Evolutionary conservation across 2,329 filamentous ascomycete genomes (phyloP), one percentile per base, ranked within the genome.

Genomic region (Alternaria burnsii): DNA sequence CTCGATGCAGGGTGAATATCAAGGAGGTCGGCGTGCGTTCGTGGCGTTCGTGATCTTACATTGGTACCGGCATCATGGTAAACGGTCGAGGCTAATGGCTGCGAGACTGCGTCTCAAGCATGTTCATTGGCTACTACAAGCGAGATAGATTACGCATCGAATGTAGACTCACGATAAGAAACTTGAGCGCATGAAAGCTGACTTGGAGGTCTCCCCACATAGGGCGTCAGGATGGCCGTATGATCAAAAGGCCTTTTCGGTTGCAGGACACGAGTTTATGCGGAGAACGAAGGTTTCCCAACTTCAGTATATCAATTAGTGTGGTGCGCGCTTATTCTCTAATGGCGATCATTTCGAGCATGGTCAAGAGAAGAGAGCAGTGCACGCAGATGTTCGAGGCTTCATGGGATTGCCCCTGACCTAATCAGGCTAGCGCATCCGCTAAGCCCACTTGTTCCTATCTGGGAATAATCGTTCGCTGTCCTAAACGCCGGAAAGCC

Each of bases 31-130:
- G 16, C n/a, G 30, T 32, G 47, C 47, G 1, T 36, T 26, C 20
- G 47, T 51, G 47, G 47, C 47, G 47, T 51, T 30, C 47, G 47
- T 51, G 22, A 36, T 38, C 32, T 36, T 51, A 51, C 30, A 51
- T n/a, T 24, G 47, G 47, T 16, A 2, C 30, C 30, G 47, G 3
- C 20, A 3, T 22, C 2, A 9, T 51, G 47, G 47, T 51, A 26
- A 51, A 18, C 47, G 2, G 47, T 51, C 47, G 47, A 51, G 30
- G 30, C 5, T 22, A 34, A 24, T 3, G 16, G 30, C 18, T 38
- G 22, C 47, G 14, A 34, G 14, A 9, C 18, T 18, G 32, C 20
- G 18, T 34, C 12, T 12, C 32, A 36, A 16, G 2, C 1, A 0
- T 36, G 14, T 36, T 14, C 12, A 36, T 36, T 36, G 32, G 32